Base-by-base conservation (phyloP, 73 alveolate genomes). In the Paramecium octaurelia region DNA sequence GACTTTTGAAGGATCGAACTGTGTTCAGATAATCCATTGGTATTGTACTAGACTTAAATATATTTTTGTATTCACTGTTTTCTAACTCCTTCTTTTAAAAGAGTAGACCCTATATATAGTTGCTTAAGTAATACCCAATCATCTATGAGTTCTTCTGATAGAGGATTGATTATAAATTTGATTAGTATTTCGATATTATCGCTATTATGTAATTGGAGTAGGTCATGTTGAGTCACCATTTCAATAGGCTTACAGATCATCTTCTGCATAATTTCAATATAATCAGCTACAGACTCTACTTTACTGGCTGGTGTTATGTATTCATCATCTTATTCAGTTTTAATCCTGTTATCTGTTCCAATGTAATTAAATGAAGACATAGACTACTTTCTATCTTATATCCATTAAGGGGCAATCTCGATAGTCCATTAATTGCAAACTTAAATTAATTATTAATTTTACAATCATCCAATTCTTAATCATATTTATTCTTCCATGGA, bases 401-500 rank as follows among this genome's bases (percentile, higher is more conserved):
- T 9, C 84, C 84, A 64, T 24, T 27, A 12, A 27, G 84, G 84
- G 0, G 84, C 29, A 31, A 64, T 27, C 48, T 64, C 84, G 7
- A 64, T 64, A 2, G 42, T 64, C 84, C 84, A 64, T 12, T 24
- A 27, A 31, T 12, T 31, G 10, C 84, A 64, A 64, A 64, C 84
- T 64, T 27, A 12, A 4, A 12, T 31, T 27, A 16, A 64, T 27
- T 8, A 27, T 34, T 3, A 40, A 8, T 5, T 34, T 27, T 64
- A 64, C 84, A 64, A 64, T 64, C 84, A 64, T 64, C 84, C 9
- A 64, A 64, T 64, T 64, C 84, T 64, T 23, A 64, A 34, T 64
- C 84, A 27, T 64, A 64, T 64, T 64, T 64, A 27, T 64, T 64
- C 46, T 27, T 64, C 84, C 84, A 64, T 11, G 84, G 24, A 64